These are phyloP conservation scores for Leucoagaricus sp. DNA, from an alignment of 1,284 basidiomycete genomes.

Conservation along the genomic window DNA sequence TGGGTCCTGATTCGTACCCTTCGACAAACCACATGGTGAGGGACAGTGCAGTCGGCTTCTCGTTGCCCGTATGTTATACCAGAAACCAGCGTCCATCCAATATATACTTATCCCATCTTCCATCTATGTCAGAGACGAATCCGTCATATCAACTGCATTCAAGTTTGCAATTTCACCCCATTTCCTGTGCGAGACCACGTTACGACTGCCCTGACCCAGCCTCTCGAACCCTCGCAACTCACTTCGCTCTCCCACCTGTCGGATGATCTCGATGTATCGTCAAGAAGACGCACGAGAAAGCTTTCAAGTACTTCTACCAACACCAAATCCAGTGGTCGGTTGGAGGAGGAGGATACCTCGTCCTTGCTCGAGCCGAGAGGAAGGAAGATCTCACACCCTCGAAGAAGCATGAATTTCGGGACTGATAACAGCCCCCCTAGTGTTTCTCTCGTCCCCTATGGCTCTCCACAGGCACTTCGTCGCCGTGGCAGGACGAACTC, in stretches of 20 bases:
- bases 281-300: conserved; percentile 59
- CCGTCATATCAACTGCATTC: conserved; percentile 72
- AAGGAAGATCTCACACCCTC: conserved; percentile 39
- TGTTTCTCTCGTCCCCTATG: conserved; percentile 16
- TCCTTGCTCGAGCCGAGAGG: conserved; percentile 32
- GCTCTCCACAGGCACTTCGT: conserved; percentile 14
- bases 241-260: conserved; percentile 46
- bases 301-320: conserved; percentile 60
- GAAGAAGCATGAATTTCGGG: conserved; percentile 36
- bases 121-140: conserved; percentile 56
- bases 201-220: conserved; percentile 69
- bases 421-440: conserved; percentile 24
- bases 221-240: conserved; percentile 60
- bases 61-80: conserved; percentile 11
- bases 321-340: conserved; percentile 47
- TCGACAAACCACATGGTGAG: not conserved
- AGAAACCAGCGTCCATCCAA: not conserved
- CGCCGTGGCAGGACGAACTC: conserved; percentile 48
- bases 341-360: conserved; percentile 34
- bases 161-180: conserved; percentile 79
- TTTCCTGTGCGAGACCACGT: conserved; percentile 78
- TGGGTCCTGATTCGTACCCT: not conserved
- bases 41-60: not conserved
- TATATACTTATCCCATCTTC: conserved; percentile 1
- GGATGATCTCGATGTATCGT: conserved; percentile 70